These are phyloP conservation scores for Lactifluus piperatus DNA, from an alignment of 768 basidiomycete species.

Conservation along the genomic window DNA sequence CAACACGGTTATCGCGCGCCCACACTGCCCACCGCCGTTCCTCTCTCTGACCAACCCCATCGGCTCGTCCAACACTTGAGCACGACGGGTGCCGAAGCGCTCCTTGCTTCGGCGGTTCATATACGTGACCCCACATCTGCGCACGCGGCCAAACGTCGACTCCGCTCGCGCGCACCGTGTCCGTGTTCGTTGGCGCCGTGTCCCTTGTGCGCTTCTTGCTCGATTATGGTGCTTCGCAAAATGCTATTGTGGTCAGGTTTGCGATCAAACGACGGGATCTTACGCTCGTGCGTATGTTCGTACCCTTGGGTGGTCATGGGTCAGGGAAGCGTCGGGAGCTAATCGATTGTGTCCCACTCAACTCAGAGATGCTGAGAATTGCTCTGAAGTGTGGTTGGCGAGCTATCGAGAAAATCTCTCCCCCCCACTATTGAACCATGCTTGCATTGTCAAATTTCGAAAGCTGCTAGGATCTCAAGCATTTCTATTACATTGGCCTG, in stretches of 20 bases:
- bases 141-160: conserved; percentile 41
- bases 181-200: conserved; percentile 47
- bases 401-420: no score
- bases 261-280: conserved; percentile 71
- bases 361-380: conserved; percentile 50
- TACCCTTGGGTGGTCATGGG: not conserved
- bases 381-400: no score
- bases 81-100: conserved; percentile 47
- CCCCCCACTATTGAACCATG: no score
- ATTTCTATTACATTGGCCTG: not conserved
- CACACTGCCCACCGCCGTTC: conserved; percentile 12
- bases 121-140: conserved; percentile 33
- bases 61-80: conserved; percentile 40
- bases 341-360: conserved; percentile 50
- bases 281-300: conserved; percentile 59
- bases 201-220: conserved; percentile 69
- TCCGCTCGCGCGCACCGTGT: conserved; percentile 74
- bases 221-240: conserved; percentile 60
- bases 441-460: not conserved
- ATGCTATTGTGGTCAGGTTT: conserved; percentile 57
- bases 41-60: conserved; percentile 30
- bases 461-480: not conserved
- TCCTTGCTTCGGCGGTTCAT: conserved; percentile 59
- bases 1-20: conserved; percentile 36
- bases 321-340: conserved; percentile 43